Conservation (phyloP, 208 protist genomes). For the Polymyxa betae region DNA sequence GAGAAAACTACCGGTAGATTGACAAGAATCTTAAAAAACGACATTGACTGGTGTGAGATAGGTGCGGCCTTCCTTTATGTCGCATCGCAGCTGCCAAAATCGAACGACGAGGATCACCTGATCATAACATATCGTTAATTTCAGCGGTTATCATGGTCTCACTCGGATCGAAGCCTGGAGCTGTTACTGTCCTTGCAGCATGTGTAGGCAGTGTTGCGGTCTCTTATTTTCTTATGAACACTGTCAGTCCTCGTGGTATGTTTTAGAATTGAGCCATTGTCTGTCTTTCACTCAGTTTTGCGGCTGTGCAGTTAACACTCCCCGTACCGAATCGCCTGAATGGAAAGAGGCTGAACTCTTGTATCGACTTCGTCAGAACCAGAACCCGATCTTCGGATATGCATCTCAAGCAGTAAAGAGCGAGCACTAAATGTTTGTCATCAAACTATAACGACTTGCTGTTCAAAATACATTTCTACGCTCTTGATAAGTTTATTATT, state of each 20-base stretch:
- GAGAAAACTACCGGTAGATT: too few species aligned
- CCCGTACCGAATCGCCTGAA: neutral
- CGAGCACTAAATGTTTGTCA: neutral
- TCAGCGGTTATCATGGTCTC: too few species aligned
- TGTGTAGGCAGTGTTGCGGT: neutral
- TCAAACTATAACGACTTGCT: neutral
- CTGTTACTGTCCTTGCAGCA: neutral
- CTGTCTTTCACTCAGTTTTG: too few species aligned
- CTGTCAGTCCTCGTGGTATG: neutral
- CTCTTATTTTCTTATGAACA: neutral
- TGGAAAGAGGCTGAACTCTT: conserved; percentile 18
- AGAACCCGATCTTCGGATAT: conserved; percentile 45
- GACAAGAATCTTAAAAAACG: too few species aligned
- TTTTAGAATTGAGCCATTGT: too few species aligned
- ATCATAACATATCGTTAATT: too few species aligned
- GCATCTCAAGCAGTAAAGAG: neutral
- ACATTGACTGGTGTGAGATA: too few species aligned
- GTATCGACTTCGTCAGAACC: conserved; percentile 32
- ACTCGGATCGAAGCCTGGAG: too few species aligned
- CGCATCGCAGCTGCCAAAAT: too few species aligned
- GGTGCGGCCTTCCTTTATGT: too few species aligned
- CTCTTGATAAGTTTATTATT: too few species aligned
- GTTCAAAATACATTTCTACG: neutral
- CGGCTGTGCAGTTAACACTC: neutral
- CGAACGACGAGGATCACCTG: too few species aligned